Percentiles rank a stretch among this genome's conserved stretches.
Evolutionary conservation across 139 green algal species (phyloP).

Genomic region (Chloropicon primus): DNA sequence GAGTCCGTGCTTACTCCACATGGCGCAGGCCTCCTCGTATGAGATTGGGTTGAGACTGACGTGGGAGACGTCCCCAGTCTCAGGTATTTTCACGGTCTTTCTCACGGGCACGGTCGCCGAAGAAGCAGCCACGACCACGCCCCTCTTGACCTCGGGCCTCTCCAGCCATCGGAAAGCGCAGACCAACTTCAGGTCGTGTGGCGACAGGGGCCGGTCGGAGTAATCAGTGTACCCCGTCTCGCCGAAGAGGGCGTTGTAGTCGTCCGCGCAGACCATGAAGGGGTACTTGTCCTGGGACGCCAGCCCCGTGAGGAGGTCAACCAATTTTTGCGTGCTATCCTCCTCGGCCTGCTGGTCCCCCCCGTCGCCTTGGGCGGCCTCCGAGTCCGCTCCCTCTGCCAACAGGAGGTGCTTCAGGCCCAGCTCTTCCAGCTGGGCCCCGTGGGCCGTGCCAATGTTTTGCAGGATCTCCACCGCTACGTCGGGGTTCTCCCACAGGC

Average conservation of each 20-base stretch:
- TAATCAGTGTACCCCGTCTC: conserved; percentile 29
- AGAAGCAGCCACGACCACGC: not conserved
- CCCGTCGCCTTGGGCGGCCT: conserved; percentile 20
- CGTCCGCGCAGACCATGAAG: conserved; percentile 45
- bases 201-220: not conserved
- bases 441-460: not conserved
- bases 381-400: conserved; percentile 8
- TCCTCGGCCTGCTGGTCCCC: not conserved
- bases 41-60: not conserved
- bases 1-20: not conserved
- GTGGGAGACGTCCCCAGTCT: not conserved
- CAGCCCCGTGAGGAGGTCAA: not conserved
- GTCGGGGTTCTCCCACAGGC: conserved; percentile 45
- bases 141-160: not conserved
- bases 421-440: not conserved
- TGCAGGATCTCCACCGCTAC: conserved; percentile 39
- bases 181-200: not conserved
- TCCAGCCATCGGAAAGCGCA: conserved; percentile 25
- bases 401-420: not conserved
- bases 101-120: not conserved
- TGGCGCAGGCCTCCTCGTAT: not conserved
- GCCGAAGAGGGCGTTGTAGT: conserved; percentile 49
- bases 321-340: conserved; percentile 2
- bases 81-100: not conserved
- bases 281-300: not conserved